These are phyloP conservation scores for Corchorus capsularis DNA, from an alignment of 345 rosid genomes.

Conservation along the genomic window DNA sequence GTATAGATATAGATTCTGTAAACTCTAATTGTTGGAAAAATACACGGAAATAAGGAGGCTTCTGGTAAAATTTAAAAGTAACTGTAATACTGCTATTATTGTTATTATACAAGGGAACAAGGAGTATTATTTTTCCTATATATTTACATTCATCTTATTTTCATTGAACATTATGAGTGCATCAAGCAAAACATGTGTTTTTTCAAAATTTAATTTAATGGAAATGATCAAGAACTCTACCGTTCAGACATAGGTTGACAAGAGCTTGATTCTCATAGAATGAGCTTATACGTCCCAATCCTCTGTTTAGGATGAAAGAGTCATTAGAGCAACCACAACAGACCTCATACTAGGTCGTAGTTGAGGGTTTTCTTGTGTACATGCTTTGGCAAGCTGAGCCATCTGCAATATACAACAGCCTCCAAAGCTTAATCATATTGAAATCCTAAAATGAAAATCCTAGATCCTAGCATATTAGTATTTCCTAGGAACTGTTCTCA, in stretches of 20 bases:
- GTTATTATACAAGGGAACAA: too few relatives aligned
- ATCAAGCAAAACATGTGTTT: background rate
- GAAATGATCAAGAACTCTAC: conserved; percentile 21
- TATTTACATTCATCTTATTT: background rate
- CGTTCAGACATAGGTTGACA: conserved; percentile 80
- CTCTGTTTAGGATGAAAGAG: conserved; percentile 79
- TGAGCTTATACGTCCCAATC: conserved; percentile 73
- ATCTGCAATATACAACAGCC: conserved; percentile 49
- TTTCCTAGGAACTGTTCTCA: conserved; percentile 22
- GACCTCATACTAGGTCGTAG: conserved; percentile 88
- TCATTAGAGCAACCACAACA: conserved; percentile 81
- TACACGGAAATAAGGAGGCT: background rate
- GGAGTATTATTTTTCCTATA: background rate
- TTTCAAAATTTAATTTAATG: background rate
- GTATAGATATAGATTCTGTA: too few relatives aligned
- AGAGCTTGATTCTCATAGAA: conserved; percentile 71
- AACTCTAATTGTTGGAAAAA: background rate
- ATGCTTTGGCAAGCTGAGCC: conserved; percentile 84
- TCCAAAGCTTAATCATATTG: conserved; percentile 9
- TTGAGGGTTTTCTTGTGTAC: conserved; percentile 83
- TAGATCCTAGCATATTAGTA: background rate
- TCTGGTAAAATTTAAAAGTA: background rate
- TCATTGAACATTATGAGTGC: background rate
- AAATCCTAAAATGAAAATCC: background rate
- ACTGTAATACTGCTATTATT: too few relatives aligned